These are phyloP conservation scores for Mycena venus DNA, from an alignment of 768 basidiomycete genomes.

Conservation along the genomic window DNA sequence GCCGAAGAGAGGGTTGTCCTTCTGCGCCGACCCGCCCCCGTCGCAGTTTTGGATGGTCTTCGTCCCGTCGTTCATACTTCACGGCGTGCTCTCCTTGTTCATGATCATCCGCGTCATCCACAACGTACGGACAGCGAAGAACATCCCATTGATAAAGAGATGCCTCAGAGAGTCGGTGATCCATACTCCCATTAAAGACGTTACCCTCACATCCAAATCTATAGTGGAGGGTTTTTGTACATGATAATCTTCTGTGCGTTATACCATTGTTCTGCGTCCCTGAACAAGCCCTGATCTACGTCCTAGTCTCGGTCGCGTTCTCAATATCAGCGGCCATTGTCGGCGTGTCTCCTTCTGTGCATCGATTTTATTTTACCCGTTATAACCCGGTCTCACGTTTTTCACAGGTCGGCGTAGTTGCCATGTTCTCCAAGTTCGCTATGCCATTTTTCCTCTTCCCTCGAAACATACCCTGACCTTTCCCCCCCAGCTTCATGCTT, in stretches of 20 bases:
- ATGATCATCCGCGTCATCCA: conserved; percentile 27
- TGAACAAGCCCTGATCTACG: background rate
- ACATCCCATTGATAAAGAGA: conserved; percentile 23
- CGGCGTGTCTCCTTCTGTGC: conserved; percentile 32
- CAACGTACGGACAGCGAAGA: conserved; percentile 27
- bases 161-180: conserved; percentile 26
- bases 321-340: conserved; percentile 35
- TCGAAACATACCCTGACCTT: background rate
- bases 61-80: conserved; percentile 30
- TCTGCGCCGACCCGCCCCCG: conserved; percentile 29
- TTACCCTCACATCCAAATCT: background rate
- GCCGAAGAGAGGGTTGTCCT: conserved; percentile 24
- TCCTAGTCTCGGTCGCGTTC: conserved; percentile 31
- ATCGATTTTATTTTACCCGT: background rate
- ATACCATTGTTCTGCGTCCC: background rate
- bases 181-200: background rate
- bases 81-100: conserved; percentile 32
- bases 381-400: background rate
- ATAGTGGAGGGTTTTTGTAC: conserved; percentile 34
- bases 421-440: conserved; percentile 36
- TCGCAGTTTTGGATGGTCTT: conserved; percentile 34
- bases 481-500: conserved; percentile 31
- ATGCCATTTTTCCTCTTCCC: background rate
- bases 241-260: conserved; percentile 34
- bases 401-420: conserved; percentile 31